Base-by-base conservation (phyloP, 345 rosid species). In the Euphorbia tirucalli region DNA sequence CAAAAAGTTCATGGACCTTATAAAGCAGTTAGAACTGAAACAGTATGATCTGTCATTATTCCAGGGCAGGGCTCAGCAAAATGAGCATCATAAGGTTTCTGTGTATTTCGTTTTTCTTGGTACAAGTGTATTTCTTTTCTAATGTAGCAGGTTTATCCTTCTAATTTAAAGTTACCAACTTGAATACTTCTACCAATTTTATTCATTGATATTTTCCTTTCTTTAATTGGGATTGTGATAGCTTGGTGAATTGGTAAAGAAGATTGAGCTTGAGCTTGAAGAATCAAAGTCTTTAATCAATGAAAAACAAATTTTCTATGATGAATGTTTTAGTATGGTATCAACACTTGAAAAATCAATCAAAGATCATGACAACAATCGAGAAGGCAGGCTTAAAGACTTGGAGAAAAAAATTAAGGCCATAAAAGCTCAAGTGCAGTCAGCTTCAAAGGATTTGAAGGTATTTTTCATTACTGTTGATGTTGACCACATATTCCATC, bases 41-140 rank as follows among this genome's bases (percentile, higher is more conserved):
- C 84, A 78, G 54, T 93, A 95, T 81, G 98, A 95, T 60, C 87
- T 95, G 67, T 90, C 97, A 70, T 79, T 95, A 69, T 95, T 95
- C 77, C 83, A 92, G 72, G 87, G 86, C 79, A 87, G 97, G 76
- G 97, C 94, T 61, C 94, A 95, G 84, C 95, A 95, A 82, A 95
- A 95, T 83, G 98, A 90, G 84, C 97, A 90, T 80, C 97, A 92
- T 71, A 92, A 92, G 99, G 99, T 95, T 78, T 75, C 74, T 66
- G 43, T 25, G 3, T 16, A 8, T 41, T 71, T 21, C 21, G 59
- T 35, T 35, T 35, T 35, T 35, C 3, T 35, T 35, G 39, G 3
- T 35, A 35, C 7, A 35, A 3, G 43, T 25, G 3, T 16, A 8
- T 41, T 71, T 16, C 21, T 61, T 65, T 46, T 62, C 67, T 69